Evolutionary conservation across 768 basidiomycete genomes (phyloP), one percentile per base, ranked within the genome.

Genomic region (Coprinellus micaceus): DNA sequence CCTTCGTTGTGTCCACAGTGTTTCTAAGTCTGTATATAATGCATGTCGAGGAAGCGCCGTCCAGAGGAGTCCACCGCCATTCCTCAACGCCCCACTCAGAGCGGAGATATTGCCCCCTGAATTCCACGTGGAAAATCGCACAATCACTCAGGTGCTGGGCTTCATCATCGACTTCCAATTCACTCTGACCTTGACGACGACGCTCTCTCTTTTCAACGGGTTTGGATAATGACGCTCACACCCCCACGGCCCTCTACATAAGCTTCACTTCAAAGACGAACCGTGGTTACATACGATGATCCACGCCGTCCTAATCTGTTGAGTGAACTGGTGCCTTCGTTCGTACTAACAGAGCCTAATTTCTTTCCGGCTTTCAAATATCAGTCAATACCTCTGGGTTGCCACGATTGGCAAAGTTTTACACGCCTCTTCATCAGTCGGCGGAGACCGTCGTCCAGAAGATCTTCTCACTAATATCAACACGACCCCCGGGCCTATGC

Each of bases 331-430:
- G 48, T 54, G 54, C 57, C 53, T n/a, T n/a, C n/a, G n/a, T n/a
- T n/a, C n/a, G n/a, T n/a, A n/a, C n/a, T n/a, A n/a, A n/a, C n/a
- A n/a, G n/a, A n/a, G n/a, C n/a, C n/a, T n/a, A n/a, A n/a, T n/a
- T n/a, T n/a, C n/a, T n/a, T n/a, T n/a, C n/a, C n/a, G n/a, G n/a
- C n/a, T n/a, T n/a, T n/a, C n/a, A n/a, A n/a, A n/a, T n/a, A n/a
- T n/a, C 66, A 90, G 94, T 98, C 77, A 98, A 98, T 74, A 98
- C 93, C 24, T 86, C 91, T 52, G 96, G 96, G 46, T 82, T 90
- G 57, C 81, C 90, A 11, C 84, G 91, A 44, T 73, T 94, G 58
- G 85, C 88, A 64, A 94, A 94, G 71, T 96, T 94, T 77, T 95
- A 92, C 74, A 87, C 89, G 5, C 87, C 89, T 4, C 75, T 91